Evolutionary conservation across 2,329 filamentous ascomycete species (phyloP), one percentile per base, ranked within the genome.

Genomic region (Pseudocercospora musae): DNA sequence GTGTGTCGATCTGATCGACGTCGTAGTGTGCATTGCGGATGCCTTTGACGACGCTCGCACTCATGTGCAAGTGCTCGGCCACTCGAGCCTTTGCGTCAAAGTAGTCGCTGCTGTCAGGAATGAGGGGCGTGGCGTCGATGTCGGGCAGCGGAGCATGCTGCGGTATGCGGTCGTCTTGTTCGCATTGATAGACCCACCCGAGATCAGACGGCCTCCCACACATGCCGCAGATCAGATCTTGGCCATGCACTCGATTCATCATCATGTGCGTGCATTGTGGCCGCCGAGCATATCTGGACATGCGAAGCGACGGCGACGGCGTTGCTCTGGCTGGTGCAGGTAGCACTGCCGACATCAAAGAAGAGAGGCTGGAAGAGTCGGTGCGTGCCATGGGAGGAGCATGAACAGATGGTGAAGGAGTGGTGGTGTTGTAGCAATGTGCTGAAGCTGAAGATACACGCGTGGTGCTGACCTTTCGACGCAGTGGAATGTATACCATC

Each of bases 111-210:
- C 61, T 59, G 44, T 66, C 59, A 18, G 66, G 60, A 5, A 65
- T 52, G 7, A 57, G 18, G 5, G 66, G 63, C 4, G 63, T 48
- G 21, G 37, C 56, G 37, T 65, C 62, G n/a, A 58, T 33, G 11
- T 66, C 60, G 11, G 64, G 53, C 23, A 65, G 48, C 18, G 60
- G 42, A 5, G 62, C 50, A 18, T 59, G 13, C 23, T 64, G 64
- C 9, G 56, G 58, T 9, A 65, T 50, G n/a, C 67, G 60, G 15
- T 65, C 33, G 63, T 92, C 89, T 72, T 90, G 85, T 11, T 82
- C 84, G 74, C 91, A 95, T 62, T 83, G 80, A 74, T 91, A 95
- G 21, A 95, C 77, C 85, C 89, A 95, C 25, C 89, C 89, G 58
- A 88, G 80, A 15, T 80, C 76, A 0, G 88, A 84, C 1, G 75